These are phyloP conservation scores for Alternaria brassicae DNA, from an alignment of 2,329 filamentous ascomycete species.

Conservation along the genomic window DNA sequence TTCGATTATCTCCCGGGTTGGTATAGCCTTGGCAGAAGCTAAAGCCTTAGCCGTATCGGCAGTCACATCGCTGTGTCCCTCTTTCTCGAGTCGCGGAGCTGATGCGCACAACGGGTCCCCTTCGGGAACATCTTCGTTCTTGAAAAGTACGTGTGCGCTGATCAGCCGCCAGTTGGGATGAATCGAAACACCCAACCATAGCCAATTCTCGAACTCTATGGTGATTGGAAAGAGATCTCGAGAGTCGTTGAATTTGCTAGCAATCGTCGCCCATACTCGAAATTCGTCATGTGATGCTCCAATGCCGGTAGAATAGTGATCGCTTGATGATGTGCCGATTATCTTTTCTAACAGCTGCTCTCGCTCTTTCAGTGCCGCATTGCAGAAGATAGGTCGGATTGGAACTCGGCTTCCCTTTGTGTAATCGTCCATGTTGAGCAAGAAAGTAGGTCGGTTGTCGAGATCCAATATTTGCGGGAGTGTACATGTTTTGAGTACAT, in stretches of 20 bases:
- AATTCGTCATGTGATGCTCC: constrained; percentile 48
- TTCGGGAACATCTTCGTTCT: constrained; percentile 23
- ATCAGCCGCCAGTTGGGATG: constrained; percentile 41
- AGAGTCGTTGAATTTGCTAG: constrained; percentile 55
- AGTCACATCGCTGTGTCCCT: constrained; percentile 1
- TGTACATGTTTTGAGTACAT: constrained; percentile 33
- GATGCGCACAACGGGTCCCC: constrained; percentile 13
- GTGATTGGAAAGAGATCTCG: constrained; percentile 56
- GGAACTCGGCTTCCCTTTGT: constrained; percentile 15
- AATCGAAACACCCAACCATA: constrained; percentile 44
- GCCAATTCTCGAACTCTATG: constrained; percentile 41
- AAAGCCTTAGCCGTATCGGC: constrained; percentile 7
- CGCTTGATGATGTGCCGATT: constrained; percentile 15
- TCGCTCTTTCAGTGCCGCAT: constrained; percentile 39
- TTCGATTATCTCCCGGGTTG: neutral
- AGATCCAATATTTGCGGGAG: constrained; percentile 41
- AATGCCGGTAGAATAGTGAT: neutral
- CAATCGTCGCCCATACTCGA: constrained; percentile 52
- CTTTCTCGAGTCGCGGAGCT: neutral
- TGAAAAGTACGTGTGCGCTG: constrained; percentile 29
- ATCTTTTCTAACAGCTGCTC: constrained; percentile 38
- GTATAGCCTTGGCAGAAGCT: constrained; percentile 11
- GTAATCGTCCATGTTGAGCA: constrained; percentile 42
- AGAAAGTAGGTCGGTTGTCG: constrained; percentile 43
- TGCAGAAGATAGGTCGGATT: constrained; percentile 42